These are phyloP conservation scores for Camellia japonica DNA, from an alignment of 148 eudicot genomes.

Conservation along the genomic window DNA sequence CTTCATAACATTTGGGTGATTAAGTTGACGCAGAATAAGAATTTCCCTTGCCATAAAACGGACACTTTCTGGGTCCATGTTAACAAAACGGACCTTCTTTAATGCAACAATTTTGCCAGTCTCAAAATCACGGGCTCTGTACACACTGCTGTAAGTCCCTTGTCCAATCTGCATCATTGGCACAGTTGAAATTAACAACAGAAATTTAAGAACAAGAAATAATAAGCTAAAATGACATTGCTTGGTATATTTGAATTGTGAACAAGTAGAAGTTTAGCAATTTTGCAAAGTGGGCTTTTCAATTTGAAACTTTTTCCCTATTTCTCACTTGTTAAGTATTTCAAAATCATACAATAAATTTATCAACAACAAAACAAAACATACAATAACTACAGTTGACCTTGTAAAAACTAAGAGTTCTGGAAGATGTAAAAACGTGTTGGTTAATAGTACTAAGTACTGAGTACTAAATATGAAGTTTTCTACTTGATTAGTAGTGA, in stretches of 20 bases:
- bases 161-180: too few relatives aligned
- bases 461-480: background rate
- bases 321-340: background rate
- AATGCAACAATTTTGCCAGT: too few relatives aligned
- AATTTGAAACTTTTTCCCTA: background rate
- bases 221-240: conserved; percentile 6
- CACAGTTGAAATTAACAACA: background rate
- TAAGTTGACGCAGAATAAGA: conserved; percentile 51
- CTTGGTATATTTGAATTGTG: background rate
- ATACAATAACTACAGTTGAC: background rate
- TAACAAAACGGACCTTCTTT: too few relatives aligned
- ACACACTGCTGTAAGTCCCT: too few relatives aligned
- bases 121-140: too few relatives aligned
- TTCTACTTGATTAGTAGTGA: background rate
- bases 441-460: too few relatives aligned
- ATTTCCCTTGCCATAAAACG: too few relatives aligned
- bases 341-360: background rate
- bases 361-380: background rate
- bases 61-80: too few relatives aligned
- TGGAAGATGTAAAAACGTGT: background rate
- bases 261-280: background rate
- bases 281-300: background rate
- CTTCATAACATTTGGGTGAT: conserved; percentile 68
- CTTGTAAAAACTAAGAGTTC: background rate
- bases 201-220: background rate